Evolutionary conservation across 371 early-diverging fungal species (phyloP), one percentile per base, ranked within the genome.

Genomic region (Mortierella sp.): DNA sequence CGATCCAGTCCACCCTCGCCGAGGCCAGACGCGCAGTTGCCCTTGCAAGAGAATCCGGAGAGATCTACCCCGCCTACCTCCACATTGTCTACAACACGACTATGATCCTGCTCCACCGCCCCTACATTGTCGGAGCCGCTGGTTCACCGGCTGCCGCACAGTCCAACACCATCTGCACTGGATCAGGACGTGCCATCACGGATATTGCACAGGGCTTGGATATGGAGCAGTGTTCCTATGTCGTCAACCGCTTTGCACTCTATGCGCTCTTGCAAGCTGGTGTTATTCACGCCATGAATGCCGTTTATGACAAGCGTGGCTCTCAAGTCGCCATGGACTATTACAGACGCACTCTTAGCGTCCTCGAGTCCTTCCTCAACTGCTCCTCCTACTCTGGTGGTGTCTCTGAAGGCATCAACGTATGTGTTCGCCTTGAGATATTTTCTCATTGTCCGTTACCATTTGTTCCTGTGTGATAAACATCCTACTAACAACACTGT

Each of bases 1-100:
- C 68, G 42, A 42, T 68, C 24, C 68, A 68, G 44, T 68, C 68
- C 3, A 68, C 68, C 34, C 68, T 68, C 10, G 24, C 68, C 10
- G 84, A 84, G 47, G 75, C 80, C 14, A 55, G 31, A 44, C 80
- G 70, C 8, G 81, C 81, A 34, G 63, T 76, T 28, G n/a, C 70
- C 47, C 42, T 80, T 57, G 85, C 80, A 31, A 81, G 34, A 48
- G 82, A 85, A 21, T 26, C 68, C 42, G 76, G 82, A 14, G 82
- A 85, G 14, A 73, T 84, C 14, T 83, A 84, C 71, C 84, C 82
- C 10, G 82, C 88, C 47, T 81, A 83, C 63, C 83, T 96, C 24
- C 95, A 96, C 80, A 93, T 96, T 76, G 92, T 95, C 3, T 97
- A 96, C 90, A 94, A 97, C 88, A 94, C 94, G 11, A 91, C 94